Base-by-base conservation (phyloP, 176 grass and related monocot genomes). In the Saccharum spontaneum region DNA sequence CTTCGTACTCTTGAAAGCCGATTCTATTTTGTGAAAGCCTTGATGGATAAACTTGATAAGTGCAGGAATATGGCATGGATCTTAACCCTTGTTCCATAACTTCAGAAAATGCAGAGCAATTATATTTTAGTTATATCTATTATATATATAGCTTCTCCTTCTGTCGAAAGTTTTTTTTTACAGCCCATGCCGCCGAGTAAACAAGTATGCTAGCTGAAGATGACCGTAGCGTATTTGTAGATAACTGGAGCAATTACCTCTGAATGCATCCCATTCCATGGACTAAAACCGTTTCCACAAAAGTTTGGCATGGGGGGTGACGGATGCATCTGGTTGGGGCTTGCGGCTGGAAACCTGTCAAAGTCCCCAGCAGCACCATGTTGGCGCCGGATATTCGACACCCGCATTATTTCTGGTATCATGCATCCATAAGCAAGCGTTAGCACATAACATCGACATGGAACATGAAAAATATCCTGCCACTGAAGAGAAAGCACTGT, bases 361-460 rank as follows among this genome's bases (percentile, higher is more conserved):
- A 87, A 94, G 54, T 97, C 89, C 20, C 82, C 90, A 63, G 85
- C 88, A 68, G 82, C 48, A 33, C 88, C 90, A 52, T 89, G 86
- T 79, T 88, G 87, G 2, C 79, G 70, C 31, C 89, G 73, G 84
- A 97, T 79, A 80, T 50, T 86, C 26, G 92, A 91, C 75, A 94
- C 92, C 88, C 90, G 87, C 84, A 91, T 69, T 93, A 97, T 93
- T 86, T 97, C 95, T 97, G 92, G 10, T 52, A 80, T 39, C 88
- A 91, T 41, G 55, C 67, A 67, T 54, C 57, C 4, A 81, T 17
- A 22, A 87, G 62, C 80, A 84, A 80, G 69, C 76, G 78, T 87
- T 41, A 91, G 85, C 63, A 70, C 23, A 61, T 30, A 52, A 30
- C 17, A 80, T 36, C 41, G 62, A 73, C 63, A 91, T 41, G 41